phyloP scores from a whole-genome alignment of 2,329 filamentous ascomycete genomes.

The Penicillium sp. region DNA sequence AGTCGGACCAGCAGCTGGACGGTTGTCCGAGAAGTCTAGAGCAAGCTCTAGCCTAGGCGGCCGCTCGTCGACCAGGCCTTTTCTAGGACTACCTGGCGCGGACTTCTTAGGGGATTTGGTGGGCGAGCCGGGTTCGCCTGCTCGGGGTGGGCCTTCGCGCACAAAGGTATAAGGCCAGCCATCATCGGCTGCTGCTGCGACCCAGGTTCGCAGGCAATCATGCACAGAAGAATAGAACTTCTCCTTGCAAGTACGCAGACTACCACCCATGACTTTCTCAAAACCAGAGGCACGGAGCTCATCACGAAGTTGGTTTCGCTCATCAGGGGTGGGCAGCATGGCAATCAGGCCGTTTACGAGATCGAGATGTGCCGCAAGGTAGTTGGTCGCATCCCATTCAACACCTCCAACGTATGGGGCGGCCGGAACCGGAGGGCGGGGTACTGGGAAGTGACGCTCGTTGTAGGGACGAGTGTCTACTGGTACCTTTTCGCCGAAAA shows the following conservation, averaged over 20 bases:
- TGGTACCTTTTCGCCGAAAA: slow-evolving; percentile 26
- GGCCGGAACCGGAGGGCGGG: slow-evolving; percentile 84
- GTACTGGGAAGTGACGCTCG: slow-evolving; percentile 73
- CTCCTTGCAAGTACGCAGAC: slow-evolving; percentile 87
- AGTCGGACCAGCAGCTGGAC: slow-evolving; percentile 16
- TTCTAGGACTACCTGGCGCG: slow-evolving; percentile 38
- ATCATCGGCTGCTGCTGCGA: slow-evolving; percentile 80
- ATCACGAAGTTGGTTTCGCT: slow-evolving; percentile 74
- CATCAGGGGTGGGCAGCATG: slow-evolving; percentile 65
- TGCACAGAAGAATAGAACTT: slow-evolving; percentile 96
- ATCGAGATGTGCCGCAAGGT: slow-evolving; percentile 87
- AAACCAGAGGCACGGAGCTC: slow-evolving; percentile 81
- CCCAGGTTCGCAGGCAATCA: slow-evolving; percentile 83
- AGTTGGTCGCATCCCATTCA: slow-evolving; percentile 98
- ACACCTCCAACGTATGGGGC: slow-evolving; percentile 96
- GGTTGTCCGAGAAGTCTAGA: slow-evolving; percentile 31
- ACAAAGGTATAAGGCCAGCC: slow-evolving; percentile 83
- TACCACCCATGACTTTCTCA: slow-evolving; percentile 83
- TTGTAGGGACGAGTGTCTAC: slow-evolving; percentile 26
- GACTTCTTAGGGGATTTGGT: slow-evolving; percentile 49
- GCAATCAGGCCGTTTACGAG: slow-evolving; percentile 88
- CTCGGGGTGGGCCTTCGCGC: slow-evolving; percentile 50
- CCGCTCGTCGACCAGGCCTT: slow-evolving; percentile 47
- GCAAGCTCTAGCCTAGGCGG: slow-evolving; percentile 58
- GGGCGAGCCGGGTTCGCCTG: slow-evolving; percentile 35